Conservation (phyloP, 352 stramenopile species). For the Phytophthora fragariae region DNA sequence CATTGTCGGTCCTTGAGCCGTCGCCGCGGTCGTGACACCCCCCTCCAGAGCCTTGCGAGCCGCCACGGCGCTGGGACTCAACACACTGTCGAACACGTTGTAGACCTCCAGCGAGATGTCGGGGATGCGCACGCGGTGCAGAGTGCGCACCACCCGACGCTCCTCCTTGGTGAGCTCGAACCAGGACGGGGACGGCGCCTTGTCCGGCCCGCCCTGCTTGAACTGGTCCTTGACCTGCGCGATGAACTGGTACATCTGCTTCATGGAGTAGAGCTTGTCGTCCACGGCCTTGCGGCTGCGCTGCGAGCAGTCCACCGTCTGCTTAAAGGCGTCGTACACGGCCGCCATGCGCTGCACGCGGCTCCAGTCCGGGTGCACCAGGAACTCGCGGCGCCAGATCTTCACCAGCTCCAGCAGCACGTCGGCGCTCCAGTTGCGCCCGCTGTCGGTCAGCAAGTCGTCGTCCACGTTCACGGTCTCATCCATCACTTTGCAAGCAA, state of each 20-base stretch:
- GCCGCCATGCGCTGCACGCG: conserved; percentile 54
- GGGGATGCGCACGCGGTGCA: conserved; percentile 63
- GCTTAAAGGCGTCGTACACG: conserved; percentile 63
- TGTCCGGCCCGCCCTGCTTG: conserved; percentile 32
- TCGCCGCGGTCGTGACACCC: not conserved
- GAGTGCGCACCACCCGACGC: conserved; percentile 53
- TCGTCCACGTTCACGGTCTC: conserved; percentile 27
- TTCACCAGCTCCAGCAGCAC: conserved; percentile 64
- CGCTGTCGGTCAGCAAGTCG: conserved; percentile 48
- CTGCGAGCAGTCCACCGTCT: conserved; percentile 49
- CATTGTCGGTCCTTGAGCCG: not conserved
- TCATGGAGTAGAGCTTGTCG: conserved; percentile 73
- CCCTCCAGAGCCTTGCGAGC: conserved; percentile 11
- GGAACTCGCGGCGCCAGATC: conserved; percentile 59
- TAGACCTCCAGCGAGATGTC: conserved; percentile 71
- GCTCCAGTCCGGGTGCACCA: conserved; percentile 42
- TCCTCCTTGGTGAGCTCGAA: conserved; percentile 70
- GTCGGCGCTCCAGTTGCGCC: conserved; percentile 62
- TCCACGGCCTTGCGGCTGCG: conserved; percentile 69
- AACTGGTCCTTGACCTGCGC: conserved; percentile 63
- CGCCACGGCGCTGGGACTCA: conserved; percentile 39
- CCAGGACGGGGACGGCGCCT: conserved; percentile 48
- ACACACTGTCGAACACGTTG: conserved; percentile 59
- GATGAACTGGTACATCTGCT: conserved; percentile 83
- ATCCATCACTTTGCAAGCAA: conserved; percentile 16